phyloP scores from a whole-genome alignment of 805 yeast genomes.

The Vanderwaltozyma tropicalis region DNA sequence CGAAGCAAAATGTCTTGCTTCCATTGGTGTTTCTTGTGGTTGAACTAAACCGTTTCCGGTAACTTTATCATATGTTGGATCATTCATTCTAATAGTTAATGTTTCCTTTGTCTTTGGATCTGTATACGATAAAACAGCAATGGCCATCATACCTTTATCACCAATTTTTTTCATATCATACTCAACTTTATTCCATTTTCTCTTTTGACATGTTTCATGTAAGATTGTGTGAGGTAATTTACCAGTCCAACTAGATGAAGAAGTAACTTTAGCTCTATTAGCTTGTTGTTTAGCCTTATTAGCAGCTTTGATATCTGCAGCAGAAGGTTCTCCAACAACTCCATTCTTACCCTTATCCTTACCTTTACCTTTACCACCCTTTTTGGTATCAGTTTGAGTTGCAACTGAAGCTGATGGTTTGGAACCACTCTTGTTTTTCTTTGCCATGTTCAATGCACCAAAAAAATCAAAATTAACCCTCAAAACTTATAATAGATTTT shows the following conservation, averaged over 20 bases:
- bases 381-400: constrained; percentile 1
- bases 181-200: constrained; percentile 79
- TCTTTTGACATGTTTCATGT: constrained; percentile 79
- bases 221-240: constrained; percentile 79
- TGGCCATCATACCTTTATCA: constrained; percentile 51
- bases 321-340: constrained; percentile 8
- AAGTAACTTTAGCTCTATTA: constrained; percentile 44
- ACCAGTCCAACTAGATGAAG: constrained; percentile 85
- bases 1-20: constrained; percentile 85
- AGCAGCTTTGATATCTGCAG: constrained; percentile 10
- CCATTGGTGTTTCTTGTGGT: constrained; percentile 73
- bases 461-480: no score
- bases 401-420: constrained; percentile 1
- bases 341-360: constrained; percentile 15
- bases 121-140: constrained; percentile 53
- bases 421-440: constrained; percentile 5
- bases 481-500: no score
- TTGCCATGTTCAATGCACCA: no score
- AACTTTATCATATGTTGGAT: constrained; percentile 31
- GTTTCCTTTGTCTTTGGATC: constrained; percentile 74
- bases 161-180: constrained; percentile 54
- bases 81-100: constrained; percentile 44
- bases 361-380: constrained; percentile 12
- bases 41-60: constrained; percentile 40
- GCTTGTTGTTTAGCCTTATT: constrained; percentile 23